Percentiles rank a stretch among this genome's conserved stretches.
phyloP scores from a whole-genome alignment of 1,284 basidiomycete species.

The Cutaneotrichosporon sp. region DNA sequence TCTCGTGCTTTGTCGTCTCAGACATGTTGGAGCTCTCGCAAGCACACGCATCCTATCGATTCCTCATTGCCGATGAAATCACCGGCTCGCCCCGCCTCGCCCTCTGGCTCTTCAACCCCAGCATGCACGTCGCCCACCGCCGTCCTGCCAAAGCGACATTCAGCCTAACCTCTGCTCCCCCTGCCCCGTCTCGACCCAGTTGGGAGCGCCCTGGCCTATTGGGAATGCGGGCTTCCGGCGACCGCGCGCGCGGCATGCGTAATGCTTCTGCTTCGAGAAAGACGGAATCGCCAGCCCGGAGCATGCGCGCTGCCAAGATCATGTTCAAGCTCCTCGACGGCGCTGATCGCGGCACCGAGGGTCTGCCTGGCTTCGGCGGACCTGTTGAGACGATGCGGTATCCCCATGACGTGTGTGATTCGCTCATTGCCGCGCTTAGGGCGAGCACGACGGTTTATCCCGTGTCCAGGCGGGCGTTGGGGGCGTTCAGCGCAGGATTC shows the following conservation, averaged over 20 bases:
- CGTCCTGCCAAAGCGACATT: slow-evolving; percentile 12
- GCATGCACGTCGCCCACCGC: slow-evolving; percentile 68
- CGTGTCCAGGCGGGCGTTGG: slow-evolving; percentile 32
- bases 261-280: neutral
- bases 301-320: slow-evolving; percentile 38
- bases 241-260: neutral
- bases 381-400: slow-evolving; percentile 45
- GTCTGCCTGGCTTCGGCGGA: slow-evolving; percentile 17
- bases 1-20: slow-evolving; percentile 77
- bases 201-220: neutral
- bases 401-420: slow-evolving; percentile 33
- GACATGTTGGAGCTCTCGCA: slow-evolving; percentile 84
- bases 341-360: slow-evolving; percentile 13
- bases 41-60: slow-evolving; percentile 85
- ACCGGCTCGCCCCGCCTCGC: slow-evolving; percentile 72
- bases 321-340: slow-evolving; percentile 38
- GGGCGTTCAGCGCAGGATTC: slow-evolving; percentile 44
- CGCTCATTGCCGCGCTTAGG: slow-evolving; percentile 32
- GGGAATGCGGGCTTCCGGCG: slow-evolving; percentile 7
- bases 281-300: neutral
- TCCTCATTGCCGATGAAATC: slow-evolving; percentile 78
- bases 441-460: slow-evolving; percentile 41
- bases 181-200: neutral
- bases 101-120: slow-evolving; percentile 89
- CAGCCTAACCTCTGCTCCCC: neutral